Percentiles rank a stretch among this genome's conserved stretches.
Evolutionary conservation across 768 basidiomycete species (phyloP).

Genomic region (Trametopsis cervina): DNA sequence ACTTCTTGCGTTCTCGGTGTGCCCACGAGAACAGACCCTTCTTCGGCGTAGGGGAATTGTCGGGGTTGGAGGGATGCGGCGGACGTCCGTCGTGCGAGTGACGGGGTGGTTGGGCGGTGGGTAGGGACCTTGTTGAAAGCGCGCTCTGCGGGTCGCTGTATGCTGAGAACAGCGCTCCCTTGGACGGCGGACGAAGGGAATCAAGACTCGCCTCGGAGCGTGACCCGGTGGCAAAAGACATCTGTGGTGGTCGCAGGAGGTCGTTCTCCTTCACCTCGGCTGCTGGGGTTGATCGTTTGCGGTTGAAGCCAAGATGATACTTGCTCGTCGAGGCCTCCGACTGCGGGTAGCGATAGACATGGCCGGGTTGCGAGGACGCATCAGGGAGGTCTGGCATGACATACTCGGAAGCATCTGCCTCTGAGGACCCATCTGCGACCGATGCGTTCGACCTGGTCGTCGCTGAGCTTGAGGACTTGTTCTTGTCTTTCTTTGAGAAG

Average conservation of each 20-base stretch:
- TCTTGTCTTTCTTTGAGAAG: constrained; percentile 25
- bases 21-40: constrained; percentile 39
- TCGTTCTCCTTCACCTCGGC: constrained; percentile 25
- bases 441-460: constrained; percentile 13
- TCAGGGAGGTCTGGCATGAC: constrained; percentile 6
- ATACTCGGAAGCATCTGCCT: constrained; percentile 8
- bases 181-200: constrained; percentile 47
- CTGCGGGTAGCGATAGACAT: constrained; percentile 6
- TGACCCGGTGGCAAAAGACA: constrained; percentile 26
- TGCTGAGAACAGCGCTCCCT: constrained; percentile 56
- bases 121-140: constrained; percentile 61
- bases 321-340: constrained; percentile 33
- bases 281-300: constrained; percentile 24
- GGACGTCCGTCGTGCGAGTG: constrained; percentile 4
- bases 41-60: constrained; percentile 23
- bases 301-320: constrained; percentile 38
- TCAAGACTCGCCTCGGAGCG: constrained; percentile 39
- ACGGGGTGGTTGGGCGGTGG: constrained; percentile 35
- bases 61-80: constrained; percentile 15
- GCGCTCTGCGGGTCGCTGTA: constrained; percentile 45
- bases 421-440: constrained; percentile 12
- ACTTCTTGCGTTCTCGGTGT: constrained; percentile 33
- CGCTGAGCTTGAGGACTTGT: constrained; percentile 11
- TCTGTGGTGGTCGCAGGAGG: constrained; percentile 21
- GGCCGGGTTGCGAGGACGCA: constrained; percentile 7